Conservation (phyloP, 352 stramenopile genomes). For the Globisporangium barbulae region DNA sequence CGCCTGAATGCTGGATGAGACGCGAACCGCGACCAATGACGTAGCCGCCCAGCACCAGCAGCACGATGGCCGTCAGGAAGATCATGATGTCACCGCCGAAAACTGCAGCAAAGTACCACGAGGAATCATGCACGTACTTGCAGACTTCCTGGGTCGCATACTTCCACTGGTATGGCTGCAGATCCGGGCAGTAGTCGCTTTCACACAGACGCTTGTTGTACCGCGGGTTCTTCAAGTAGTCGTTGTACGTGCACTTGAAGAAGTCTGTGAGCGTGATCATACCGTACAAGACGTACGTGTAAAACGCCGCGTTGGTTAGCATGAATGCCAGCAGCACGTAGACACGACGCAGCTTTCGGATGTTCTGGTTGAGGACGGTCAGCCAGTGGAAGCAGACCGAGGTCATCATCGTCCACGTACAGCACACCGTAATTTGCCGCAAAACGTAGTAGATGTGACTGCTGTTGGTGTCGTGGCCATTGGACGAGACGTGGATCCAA, state of each 20-base stretch:
- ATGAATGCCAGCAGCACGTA: conserved; percentile 61
- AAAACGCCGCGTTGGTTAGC: conserved; percentile 62
- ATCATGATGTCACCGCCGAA: conserved; percentile 56
- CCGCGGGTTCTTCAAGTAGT: conserved; percentile 84
- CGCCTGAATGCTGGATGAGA: conserved; percentile 70
- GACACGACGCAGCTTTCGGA: conserved; percentile 49
- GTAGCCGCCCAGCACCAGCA: conserved; percentile 65
- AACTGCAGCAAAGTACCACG: conserved; percentile 54
- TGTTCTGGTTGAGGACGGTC: conserved; percentile 64
- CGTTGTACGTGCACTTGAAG: conserved; percentile 85
- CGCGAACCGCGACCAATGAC: conserved; percentile 66
- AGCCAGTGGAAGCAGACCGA: conserved; percentile 86
- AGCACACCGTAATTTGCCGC: conserved; percentile 61
- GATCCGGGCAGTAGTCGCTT: conserved; percentile 72
- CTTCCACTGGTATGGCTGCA: conserved; percentile 80
- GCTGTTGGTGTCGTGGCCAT: conserved; percentile 35
- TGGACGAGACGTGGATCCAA: conserved; percentile 73
- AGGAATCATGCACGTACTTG: conserved; percentile 59
- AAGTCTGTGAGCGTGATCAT: conserved; percentile 74
- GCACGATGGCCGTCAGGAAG: conserved; percentile 51
- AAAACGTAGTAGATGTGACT: conserved; percentile 78
- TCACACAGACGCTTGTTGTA: conserved; percentile 66
- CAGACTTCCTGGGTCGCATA: conserved; percentile 66
- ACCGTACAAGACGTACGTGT: conserved; percentile 59
- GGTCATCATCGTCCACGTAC: conserved; percentile 85